Evolutionary conservation across 2,329 filamentous ascomycete species (phyloP).

Genomic region (Chrysoporthe cubensis): DNA sequence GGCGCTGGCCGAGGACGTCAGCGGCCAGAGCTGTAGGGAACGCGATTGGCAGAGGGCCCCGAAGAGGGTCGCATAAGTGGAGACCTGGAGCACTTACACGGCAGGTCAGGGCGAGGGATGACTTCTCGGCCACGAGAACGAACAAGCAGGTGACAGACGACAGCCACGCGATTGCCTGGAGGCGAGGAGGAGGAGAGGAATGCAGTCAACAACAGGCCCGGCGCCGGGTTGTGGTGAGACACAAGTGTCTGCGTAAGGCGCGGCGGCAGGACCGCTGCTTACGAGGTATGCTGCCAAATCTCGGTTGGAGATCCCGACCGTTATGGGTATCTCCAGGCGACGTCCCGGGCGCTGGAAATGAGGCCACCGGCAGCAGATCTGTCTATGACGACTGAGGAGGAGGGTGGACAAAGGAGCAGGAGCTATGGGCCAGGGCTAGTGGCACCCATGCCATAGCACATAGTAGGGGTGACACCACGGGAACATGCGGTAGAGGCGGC

Average conservation of each 20-base stretch:
- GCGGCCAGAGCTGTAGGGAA: conserved; percentile 10
- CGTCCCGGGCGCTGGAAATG: background rate
- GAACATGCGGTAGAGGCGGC: background rate
- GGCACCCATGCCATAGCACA: background rate
- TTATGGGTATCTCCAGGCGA: background rate
- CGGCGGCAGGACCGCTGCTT: background rate
- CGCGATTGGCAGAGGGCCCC: conserved; percentile 15
- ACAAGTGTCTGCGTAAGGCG: background rate
- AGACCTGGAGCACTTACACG: conserved; percentile 18
- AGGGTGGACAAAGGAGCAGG: background rate
- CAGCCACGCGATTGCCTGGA: background rate
- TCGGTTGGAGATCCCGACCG: conserved; percentile 4
- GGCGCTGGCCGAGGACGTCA: conserved; percentile 17
- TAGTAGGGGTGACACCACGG: background rate
- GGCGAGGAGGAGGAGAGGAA: background rate
- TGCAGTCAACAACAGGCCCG: background rate
- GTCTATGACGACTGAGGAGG: background rate
- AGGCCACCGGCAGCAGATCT: background rate
- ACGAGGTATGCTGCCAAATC: background rate
- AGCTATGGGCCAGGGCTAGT: background rate
- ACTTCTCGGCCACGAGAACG: conserved; percentile 3
- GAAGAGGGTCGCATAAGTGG: conserved; percentile 10
- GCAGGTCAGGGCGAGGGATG: background rate
- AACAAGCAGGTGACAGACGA: background rate
- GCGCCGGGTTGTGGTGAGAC: background rate